These are phyloP conservation scores for Candida xiaguanensis DNA, from an alignment of 805 yeast genomes.

Conservation along the genomic window DNA sequence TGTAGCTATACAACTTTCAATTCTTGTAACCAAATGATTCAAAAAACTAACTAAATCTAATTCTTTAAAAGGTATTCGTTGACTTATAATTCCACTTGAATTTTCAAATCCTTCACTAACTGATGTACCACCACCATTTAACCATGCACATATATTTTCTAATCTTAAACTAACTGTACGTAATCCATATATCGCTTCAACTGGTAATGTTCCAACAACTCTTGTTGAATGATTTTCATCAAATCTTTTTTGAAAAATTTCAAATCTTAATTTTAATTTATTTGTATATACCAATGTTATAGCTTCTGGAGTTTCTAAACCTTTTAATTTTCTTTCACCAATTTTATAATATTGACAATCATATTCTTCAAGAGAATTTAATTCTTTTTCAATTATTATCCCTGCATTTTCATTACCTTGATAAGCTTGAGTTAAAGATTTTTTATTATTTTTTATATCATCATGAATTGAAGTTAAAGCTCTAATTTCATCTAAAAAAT, in stretches of 20 bases:
- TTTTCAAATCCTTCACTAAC: conserved; percentile 23
- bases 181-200: conserved; percentile 47
- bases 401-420: conserved; percentile 47
- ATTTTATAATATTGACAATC: conserved; percentile 66
- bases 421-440: conserved; percentile 37
- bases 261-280: conserved; percentile 57
- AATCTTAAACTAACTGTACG: conserved; percentile 53
- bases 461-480: conserved; percentile 50
- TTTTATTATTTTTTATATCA: conserved; percentile 26
- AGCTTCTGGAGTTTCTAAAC: conserved; percentile 88
- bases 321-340: conserved; percentile 90
- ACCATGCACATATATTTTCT: conserved; percentile 52
- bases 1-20: conserved; percentile 53
- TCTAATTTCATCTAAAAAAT: conserved; percentile 70
- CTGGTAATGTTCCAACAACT: conserved; percentile 36
- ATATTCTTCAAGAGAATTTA: conserved; percentile 57
- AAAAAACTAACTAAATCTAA: conserved; percentile 51
- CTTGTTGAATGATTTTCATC: conserved; percentile 29
- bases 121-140: conserved; percentile 44
- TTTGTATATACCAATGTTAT: conserved; percentile 78
- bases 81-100: conserved; percentile 22
- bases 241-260: conserved; percentile 30
- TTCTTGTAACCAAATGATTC: conserved; percentile 64
- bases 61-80: conserved; percentile 19
- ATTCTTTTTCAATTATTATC: conserved; percentile 61